Percentiles rank a stretch among this genome's conserved stretches.
These are phyloP conservation scores for Fusarium graminum DNA, from an alignment of 2,329 filamentous ascomycete genomes.

Conservation along the genomic window DNA sequence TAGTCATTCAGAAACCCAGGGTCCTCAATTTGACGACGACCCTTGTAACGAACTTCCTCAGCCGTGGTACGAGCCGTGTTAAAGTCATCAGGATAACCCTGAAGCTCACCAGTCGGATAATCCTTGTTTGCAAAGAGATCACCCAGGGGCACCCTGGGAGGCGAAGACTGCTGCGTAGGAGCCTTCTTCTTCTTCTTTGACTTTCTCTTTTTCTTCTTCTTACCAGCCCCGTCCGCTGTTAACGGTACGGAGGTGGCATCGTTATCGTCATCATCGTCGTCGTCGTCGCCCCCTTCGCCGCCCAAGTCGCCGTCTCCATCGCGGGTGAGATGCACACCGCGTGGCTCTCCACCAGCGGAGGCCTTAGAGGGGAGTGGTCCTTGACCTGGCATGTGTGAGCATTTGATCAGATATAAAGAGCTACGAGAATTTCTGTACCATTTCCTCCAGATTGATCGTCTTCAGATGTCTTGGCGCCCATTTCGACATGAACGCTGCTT, in stretches of 20 bases:
- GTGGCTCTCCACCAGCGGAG: constrained; percentile 56
- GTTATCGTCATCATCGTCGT: constrained; percentile 49
- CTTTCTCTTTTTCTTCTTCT: constrained; percentile 50
- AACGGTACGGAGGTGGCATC: constrained; percentile 44
- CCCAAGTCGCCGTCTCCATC: constrained; percentile 60
- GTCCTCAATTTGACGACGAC: constrained; percentile 48
- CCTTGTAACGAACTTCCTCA: constrained; percentile 45
- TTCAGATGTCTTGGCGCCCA: constrained; percentile 59
- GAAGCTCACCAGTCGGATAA: constrained; percentile 50
- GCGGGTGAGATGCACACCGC: constrained; percentile 56
- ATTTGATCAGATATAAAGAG: background rate
- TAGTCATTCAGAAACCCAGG: constrained; percentile 77
- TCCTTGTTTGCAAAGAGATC: constrained; percentile 49
- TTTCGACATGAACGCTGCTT: constrained; percentile 50
- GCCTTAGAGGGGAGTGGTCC: constrained; percentile 37
- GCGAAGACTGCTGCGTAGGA: constrained; percentile 49
- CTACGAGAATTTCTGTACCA: constrained; percentile 45
- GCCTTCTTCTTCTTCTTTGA: constrained; percentile 49
- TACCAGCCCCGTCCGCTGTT: constrained; percentile 26
- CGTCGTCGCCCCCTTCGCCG: constrained; percentile 49
- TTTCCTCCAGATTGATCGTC: constrained; percentile 51
- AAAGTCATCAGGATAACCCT: constrained; percentile 40
- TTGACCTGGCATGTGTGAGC: constrained; percentile 35
- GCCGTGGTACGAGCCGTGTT: constrained; percentile 46
- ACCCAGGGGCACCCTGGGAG: constrained; percentile 52